phyloP scores from a whole-genome alignment of 345 rosid genomes.

The thale cress (Arabidopsis thaliana) region DNA sequence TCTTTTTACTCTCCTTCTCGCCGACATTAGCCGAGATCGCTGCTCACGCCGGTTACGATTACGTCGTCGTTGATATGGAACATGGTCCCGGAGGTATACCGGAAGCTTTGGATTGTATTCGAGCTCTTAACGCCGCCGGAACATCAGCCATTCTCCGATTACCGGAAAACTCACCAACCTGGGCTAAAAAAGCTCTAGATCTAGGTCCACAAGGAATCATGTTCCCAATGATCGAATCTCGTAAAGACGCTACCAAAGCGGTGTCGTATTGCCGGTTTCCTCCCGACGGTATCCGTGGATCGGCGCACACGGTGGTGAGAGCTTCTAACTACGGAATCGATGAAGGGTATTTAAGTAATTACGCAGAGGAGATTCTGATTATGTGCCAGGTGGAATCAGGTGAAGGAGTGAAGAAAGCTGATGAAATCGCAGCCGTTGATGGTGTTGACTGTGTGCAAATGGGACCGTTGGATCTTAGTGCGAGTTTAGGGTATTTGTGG shows the following conservation, averaged over 20 bases:
- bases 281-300: slow-evolving; percentile 79
- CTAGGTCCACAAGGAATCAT: slow-evolving; percentile 90
- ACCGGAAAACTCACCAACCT: slow-evolving; percentile 69
- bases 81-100: slow-evolving; percentile 90
- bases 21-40: slow-evolving; percentile 91
- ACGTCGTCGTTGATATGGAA: slow-evolving; percentile 91
- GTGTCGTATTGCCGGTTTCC: slow-evolving; percentile 87
- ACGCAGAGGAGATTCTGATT: slow-evolving; percentile 70
- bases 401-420: slow-evolving; percentile 67
- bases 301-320: slow-evolving; percentile 83
- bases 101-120: slow-evolving; percentile 71
- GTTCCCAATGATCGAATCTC: slow-evolving; percentile 88
- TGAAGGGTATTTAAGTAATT: slow-evolving; percentile 73
- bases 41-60: slow-evolving; percentile 84
- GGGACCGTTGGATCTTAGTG: slow-evolving; percentile 96
- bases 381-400: slow-evolving; percentile 93
- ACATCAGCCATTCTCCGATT: slow-evolving; percentile 77
- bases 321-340: slow-evolving; percentile 85
- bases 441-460: slow-evolving; percentile 94
- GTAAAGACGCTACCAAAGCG: slow-evolving; percentile 66
- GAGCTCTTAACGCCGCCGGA: slow-evolving; percentile 62
- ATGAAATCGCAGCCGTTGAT: slow-evolving; percentile 77
- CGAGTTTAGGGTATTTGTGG: slow-evolving; percentile 84
- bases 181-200: slow-evolving; percentile 94
- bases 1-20: slow-evolving; percentile 87